A percentile compares a stretch with the other conserved stretches of the same genome.
These are phyloP conservation scores for Diddensiella transvaalensis DNA, from an alignment of 805 yeast species.

Conservation along the genomic window DNA sequence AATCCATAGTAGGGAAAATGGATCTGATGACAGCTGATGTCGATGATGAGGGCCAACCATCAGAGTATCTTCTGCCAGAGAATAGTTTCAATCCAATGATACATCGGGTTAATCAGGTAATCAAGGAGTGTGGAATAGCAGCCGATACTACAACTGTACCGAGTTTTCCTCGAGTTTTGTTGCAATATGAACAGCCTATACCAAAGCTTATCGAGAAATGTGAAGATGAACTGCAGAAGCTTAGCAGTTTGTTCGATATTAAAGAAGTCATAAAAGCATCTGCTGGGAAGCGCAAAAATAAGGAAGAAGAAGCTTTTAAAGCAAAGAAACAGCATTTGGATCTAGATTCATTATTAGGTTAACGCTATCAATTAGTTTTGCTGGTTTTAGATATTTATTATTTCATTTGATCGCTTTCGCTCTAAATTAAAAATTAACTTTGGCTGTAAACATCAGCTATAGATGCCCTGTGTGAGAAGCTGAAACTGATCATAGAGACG, in stretches of 20 bases:
- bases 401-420: neutral
- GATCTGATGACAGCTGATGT: conserved; percentile 36
- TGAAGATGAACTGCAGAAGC: conserved; percentile 11
- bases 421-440: neutral
- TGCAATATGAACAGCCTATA: conserved; percentile 23
- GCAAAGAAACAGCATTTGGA: conserved; percentile 19
- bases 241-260: conserved; percentile 21
- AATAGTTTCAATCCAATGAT: conserved; percentile 30
- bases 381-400: neutral
- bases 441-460: conserved; percentile 51
- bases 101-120: conserved; percentile 23
- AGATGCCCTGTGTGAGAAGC: conserved; percentile 91
- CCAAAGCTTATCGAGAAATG: conserved; percentile 17
- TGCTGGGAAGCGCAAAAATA: conserved; percentile 9
- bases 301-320: neutral
- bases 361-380: neutral
- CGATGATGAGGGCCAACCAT: conserved; percentile 18
- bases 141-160: conserved; percentile 32
- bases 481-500: conserved; percentile 94
- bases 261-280: conserved; percentile 13
- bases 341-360: conserved; percentile 22
- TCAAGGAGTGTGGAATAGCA: conserved; percentile 33
- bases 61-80: conserved; percentile 31
- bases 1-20: conserved; percentile 41
- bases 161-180: conserved; percentile 30